These are phyloP conservation scores for Verbascum thapsus DNA, from an alignment of 257 asterid species.

Conservation along the genomic window DNA sequence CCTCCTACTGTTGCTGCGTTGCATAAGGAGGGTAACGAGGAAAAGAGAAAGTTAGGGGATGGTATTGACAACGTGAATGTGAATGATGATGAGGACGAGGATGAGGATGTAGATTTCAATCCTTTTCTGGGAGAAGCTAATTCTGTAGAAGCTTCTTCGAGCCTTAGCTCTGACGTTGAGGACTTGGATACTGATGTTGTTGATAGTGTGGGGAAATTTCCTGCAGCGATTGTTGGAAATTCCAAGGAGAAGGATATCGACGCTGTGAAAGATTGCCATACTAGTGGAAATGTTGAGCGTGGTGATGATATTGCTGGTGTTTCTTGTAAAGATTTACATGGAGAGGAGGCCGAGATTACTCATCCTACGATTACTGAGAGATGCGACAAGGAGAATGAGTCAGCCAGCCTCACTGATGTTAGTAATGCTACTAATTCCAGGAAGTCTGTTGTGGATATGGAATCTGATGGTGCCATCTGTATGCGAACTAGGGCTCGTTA, in stretches of 20 bases:
- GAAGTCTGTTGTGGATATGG: conserved; percentile 47
- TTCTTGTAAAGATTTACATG: conserved; percentile 39
- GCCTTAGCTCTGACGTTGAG: conserved; percentile 88
- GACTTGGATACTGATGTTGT: conserved; percentile 71
- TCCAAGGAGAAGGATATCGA: conserved; percentile 30
- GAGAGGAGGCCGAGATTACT: conserved; percentile 25
- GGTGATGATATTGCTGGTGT: conserved; percentile 53
- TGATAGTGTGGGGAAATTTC: conserved; percentile 49
- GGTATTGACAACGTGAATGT: conserved; percentile 35
- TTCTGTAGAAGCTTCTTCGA: conserved; percentile 81
- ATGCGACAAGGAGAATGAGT: conserved; percentile 42
- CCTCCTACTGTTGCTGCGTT: conserved; percentile 17
- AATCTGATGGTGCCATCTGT: conserved; percentile 78
- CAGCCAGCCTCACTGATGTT: conserved; percentile 34
- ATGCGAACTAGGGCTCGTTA: conserved; percentile 98
- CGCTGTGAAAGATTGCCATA: conserved; percentile 33
- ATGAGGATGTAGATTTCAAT: conserved; percentile 87
- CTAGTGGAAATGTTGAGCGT: conserved; percentile 49
- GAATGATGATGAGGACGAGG: conserved; percentile 73
- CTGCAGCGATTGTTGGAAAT: conserved; percentile 32
- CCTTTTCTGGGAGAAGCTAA: conserved; percentile 68
- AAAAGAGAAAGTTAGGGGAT: conserved; percentile 36
- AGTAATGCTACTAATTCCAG: conserved; percentile 34
- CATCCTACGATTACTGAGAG: conserved; percentile 26
- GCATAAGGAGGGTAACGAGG: background rate